Base-by-base conservation (phyloP, 2,329 filamentous ascomycete genomes). In the Coniosporium tulheliwenetii region DNA sequence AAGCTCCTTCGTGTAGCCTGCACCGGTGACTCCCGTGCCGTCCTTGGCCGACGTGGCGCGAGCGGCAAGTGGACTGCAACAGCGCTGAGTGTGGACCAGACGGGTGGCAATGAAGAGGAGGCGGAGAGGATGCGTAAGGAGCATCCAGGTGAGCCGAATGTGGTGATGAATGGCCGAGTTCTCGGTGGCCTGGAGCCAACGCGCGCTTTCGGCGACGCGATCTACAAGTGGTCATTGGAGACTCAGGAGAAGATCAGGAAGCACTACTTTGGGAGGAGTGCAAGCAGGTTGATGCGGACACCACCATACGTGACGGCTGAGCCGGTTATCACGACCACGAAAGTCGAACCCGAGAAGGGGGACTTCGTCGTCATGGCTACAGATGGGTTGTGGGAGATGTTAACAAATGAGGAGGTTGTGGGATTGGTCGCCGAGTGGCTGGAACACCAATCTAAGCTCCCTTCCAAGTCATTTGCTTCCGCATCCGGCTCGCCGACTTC, bases 251-350 rank as follows among this genome's bases (percentile, higher is more conserved):
- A 82, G 50, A 71, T 98, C 41, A 85, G 86, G 56, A 70, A 72
- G 48, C 80, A 81, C 30, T 98, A 93, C 69, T 96, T 96, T 54
- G 86, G 84, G 15, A 77, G 86, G 39, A 81, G 75, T 10, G 79
- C 84, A 2, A 83, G 81, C 8, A 72, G 77, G 12, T 67, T 86
- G 30, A 69, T 96, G 43, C 85, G 85, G 61, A 95, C 87, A 0
- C 91, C 91, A 8, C 91, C 91, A 0, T 98, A 98, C 53, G 91
- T 98, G 34, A 98, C 91, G 3, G 91, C 91, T 1, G 93, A 98
- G 62, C 91, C 91, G 2, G 73, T 96, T 15, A 76, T 98, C 40
- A 96, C 89, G 0, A 94, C 86, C 1, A 96, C 89, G 37, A 81
- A 91, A 59, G 80, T 98, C 40, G 72, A 89, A 50, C 91, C 91